Percentiles rank a stretch among this genome's conserved stretches.
Evolutionary conservation across 1,284 basidiomycete species (phyloP).

Genomic region (Inonotus hispidus): DNA sequence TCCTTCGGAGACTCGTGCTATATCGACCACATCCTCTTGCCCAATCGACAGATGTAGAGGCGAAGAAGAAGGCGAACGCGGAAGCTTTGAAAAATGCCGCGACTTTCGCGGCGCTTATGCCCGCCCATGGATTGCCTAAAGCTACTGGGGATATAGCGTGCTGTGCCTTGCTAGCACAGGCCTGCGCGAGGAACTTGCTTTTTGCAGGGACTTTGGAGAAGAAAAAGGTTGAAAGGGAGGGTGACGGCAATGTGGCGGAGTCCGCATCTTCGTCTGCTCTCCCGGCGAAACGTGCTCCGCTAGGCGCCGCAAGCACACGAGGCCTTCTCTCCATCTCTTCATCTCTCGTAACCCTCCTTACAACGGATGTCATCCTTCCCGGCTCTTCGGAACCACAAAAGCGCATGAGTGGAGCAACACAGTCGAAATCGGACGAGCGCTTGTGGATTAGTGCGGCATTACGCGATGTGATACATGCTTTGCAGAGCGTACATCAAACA

Average conservation of each 20-base stretch:
- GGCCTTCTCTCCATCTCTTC: neutral
- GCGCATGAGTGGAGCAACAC: constrained; percentile 12
- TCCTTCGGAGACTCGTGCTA: constrained; percentile 19
- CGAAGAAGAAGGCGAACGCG: neutral
- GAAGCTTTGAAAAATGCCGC: constrained; percentile 7
- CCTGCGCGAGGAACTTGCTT: constrained; percentile 12
- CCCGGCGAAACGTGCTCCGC: neutral
- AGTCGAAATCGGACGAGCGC: constrained; percentile 7
- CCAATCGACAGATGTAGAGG: neutral
- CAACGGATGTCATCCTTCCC: neutral
- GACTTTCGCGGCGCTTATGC: constrained; percentile 20
- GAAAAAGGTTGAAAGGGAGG: neutral
- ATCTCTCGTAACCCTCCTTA: neutral
- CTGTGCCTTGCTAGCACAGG: constrained; percentile 19
- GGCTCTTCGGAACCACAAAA: neutral
- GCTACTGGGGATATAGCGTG: constrained; percentile 16
- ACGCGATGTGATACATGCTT: constrained; percentile 3
- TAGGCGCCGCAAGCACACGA: neutral
- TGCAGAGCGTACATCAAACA: neutral
- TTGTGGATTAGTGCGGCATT: constrained; percentile 7
- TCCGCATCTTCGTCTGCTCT: neutral
- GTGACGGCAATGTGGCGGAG: neutral
- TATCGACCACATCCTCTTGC: neutral
- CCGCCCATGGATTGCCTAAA: constrained; percentile 16
- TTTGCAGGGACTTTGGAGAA: neutral